Evolutionary conservation across 116 monocot species (phyloP).

Genomic region (Iris pallida): DNA sequence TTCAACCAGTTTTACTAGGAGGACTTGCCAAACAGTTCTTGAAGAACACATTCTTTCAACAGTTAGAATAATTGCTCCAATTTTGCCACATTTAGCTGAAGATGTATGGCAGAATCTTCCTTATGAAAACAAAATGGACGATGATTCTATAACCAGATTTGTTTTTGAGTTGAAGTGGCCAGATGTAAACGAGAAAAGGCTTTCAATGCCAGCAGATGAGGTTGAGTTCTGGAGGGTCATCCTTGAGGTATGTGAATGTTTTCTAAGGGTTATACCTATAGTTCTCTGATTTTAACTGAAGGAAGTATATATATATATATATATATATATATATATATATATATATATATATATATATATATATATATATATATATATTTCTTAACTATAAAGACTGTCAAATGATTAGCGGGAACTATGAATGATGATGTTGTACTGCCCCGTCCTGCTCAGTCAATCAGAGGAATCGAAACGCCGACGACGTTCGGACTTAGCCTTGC

Average conservation of each 20-base stretch:
- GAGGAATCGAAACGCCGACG: too few relatives aligned
- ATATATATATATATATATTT: too few relatives aligned
- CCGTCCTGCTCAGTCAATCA: too few relatives aligned
- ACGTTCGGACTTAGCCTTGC: too few relatives aligned
- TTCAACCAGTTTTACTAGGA: slow-evolving; percentile 65
- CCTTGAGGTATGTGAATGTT: slow-evolving; percentile 56
- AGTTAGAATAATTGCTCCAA: slow-evolving; percentile 77
- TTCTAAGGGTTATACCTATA: not conserved
- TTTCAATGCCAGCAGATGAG: slow-evolving; percentile 48
- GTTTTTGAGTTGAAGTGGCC: slow-evolving; percentile 91
- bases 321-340: too few relatives aligned
- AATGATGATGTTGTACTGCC: too few relatives aligned
- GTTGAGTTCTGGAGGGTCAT: slow-evolving; percentile 72
- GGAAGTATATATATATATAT: too few relatives aligned
- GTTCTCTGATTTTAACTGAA: too few relatives aligned
- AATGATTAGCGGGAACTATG: too few relatives aligned
- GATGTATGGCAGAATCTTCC: slow-evolving; percentile 98
- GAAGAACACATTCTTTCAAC: slow-evolving; percentile 74
- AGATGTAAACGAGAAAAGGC: slow-evolving; percentile 52
- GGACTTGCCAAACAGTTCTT: slow-evolving; percentile 92
- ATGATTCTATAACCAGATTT: slow-evolving; percentile 60
- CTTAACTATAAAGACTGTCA: too few relatives aligned
- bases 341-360: too few relatives aligned
- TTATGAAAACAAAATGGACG: slow-evolving; percentile 49
- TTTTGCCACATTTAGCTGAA: slow-evolving; percentile 91